Percentiles rank a stretch among this genome's conserved stretches.
Evolutionary conservation across 345 rosid species (phyloP).

Genomic region (Bruguiera sexangula): DNA sequence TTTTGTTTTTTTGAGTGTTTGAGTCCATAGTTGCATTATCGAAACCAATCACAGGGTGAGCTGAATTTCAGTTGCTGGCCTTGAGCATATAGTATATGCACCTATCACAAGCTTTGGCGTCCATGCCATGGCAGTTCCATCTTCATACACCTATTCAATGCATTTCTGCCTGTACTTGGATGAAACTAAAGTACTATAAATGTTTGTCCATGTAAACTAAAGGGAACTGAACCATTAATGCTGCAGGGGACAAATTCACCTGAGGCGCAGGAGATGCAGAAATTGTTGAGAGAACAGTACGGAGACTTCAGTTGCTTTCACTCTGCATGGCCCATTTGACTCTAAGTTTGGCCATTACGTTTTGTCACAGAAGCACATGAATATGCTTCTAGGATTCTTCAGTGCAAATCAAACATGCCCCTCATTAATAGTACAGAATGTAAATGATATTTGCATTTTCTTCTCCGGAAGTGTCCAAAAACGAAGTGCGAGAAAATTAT

Average conservation of each 20-base stretch:
- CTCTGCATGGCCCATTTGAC: slow-evolving; percentile 52
- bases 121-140: neutral
- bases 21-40: slow-evolving; percentile 4
- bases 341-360: slow-evolving; percentile 32
- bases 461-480: slow-evolving; percentile 17
- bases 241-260: slow-evolving; percentile 43
- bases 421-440: slow-evolving; percentile 15
- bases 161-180: neutral
- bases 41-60: neutral
- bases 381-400: slow-evolving; percentile 29
- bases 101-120: too few relatives aligned
- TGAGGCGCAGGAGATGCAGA: slow-evolving; percentile 33
- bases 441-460: slow-evolving; percentile 17
- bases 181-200: slow-evolving; percentile 1
- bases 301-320: slow-evolving; percentile 35
- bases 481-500: slow-evolving; percentile 11
- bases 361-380: slow-evolving; percentile 26
- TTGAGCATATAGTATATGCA: too few relatives aligned
- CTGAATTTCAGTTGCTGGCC: neutral
- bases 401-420: slow-evolving; percentile 25
- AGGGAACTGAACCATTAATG: slow-evolving; percentile 18
- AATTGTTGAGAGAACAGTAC: slow-evolving; percentile 34
- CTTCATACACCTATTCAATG: neutral
- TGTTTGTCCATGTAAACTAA: neutral
- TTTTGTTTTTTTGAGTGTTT: neutral